phyloP scores from a whole-genome alignment of 1,139 yeast species.

The Meyerozyma smithsonii region DNA sequence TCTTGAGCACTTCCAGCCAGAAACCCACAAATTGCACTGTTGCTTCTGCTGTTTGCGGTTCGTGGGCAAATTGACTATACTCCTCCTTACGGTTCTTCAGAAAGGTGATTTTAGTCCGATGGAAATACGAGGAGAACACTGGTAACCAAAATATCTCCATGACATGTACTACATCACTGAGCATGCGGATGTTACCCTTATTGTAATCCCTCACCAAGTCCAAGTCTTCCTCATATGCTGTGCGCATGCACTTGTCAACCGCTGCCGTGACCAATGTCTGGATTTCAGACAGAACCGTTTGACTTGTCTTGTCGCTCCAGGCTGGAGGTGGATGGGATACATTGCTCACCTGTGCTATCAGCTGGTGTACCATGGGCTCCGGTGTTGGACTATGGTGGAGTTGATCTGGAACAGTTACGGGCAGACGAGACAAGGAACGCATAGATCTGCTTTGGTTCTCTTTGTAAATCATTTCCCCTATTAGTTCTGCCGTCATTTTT shows the following conservation, averaged over 20 bases:
- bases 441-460: slow-evolving; percentile 34
- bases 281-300: slow-evolving; percentile 27
- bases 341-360: not conserved
- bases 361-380: not conserved
- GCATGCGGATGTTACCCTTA: slow-evolving; percentile 22
- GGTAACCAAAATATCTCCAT: slow-evolving; percentile 52
- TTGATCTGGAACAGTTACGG: not conserved
- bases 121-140: slow-evolving; percentile 50
- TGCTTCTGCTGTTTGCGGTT: slow-evolving; percentile 26
- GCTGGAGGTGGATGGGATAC: not conserved
- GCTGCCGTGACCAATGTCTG: slow-evolving; percentile 39
- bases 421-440: not conserved
- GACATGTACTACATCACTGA: slow-evolving; percentile 40
- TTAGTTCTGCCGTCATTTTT: slow-evolving; percentile 56
- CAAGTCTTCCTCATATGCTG: slow-evolving; percentile 55
- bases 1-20: slow-evolving; percentile 46
- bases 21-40: slow-evolving; percentile 39
- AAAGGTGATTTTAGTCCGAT: slow-evolving; percentile 19
- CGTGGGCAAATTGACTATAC: slow-evolving; percentile 16
- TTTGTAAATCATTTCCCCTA: slow-evolving; percentile 45
- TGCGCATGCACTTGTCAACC: slow-evolving; percentile 48
- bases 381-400: not conserved
- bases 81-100: slow-evolving; percentile 18
- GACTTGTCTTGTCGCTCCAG: not conserved
- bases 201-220: slow-evolving; percentile 46